Evolutionary conservation across 116 monocot genomes (phyloP).

Genomic region (Phalaenopsis hybrid): DNA sequence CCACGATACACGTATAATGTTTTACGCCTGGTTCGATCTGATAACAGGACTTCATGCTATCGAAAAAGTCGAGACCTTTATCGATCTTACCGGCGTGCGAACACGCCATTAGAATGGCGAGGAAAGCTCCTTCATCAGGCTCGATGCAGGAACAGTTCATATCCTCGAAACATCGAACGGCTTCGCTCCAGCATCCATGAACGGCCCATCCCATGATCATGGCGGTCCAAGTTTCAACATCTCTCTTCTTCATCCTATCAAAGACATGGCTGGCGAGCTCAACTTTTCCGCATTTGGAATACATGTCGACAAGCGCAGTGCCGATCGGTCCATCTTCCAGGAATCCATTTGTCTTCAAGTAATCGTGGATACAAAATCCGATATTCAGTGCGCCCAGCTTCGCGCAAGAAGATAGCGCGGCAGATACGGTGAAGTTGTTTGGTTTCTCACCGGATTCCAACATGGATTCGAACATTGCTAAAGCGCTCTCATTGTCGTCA

Average conservation of each 20-base stretch:
- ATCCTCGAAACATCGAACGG: slow-evolving; percentile 19
- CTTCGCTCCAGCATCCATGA: slow-evolving; percentile 20
- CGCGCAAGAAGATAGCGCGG: slow-evolving; percentile 21
- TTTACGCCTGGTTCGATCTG: slow-evolving; percentile 19
- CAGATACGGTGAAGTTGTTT: slow-evolving; percentile 16
- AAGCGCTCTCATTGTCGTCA: slow-evolving; percentile 5
- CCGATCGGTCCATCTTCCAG: slow-evolving; percentile 9
- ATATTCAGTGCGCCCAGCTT: slow-evolving; percentile 24
- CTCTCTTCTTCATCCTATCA: slow-evolving; percentile 14
- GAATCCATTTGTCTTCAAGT: slow-evolving; percentile 11
- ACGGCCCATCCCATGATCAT: slow-evolving; percentile 34
- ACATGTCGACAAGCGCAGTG: slow-evolving; percentile 37
- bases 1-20: slow-evolving; percentile 31
- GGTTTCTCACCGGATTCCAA: slow-evolving; percentile 15
- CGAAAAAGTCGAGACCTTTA: slow-evolving; percentile 16
- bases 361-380: slow-evolving; percentile 23
- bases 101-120: slow-evolving; percentile 24
- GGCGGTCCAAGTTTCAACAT: slow-evolving; percentile 21
- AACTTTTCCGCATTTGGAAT: slow-evolving; percentile 33
- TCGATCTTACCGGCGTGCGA: slow-evolving; percentile 28
- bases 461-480: slow-evolving; percentile 21
- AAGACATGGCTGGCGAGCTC: slow-evolving; percentile 21
- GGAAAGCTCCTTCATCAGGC: slow-evolving; percentile 26
- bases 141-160: slow-evolving; percentile 16
- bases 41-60: slow-evolving; percentile 22